Evolutionary conservation across 2,329 filamentous ascomycete genomes (phyloP).

Genomic region (Penicillium glabrum): DNA sequence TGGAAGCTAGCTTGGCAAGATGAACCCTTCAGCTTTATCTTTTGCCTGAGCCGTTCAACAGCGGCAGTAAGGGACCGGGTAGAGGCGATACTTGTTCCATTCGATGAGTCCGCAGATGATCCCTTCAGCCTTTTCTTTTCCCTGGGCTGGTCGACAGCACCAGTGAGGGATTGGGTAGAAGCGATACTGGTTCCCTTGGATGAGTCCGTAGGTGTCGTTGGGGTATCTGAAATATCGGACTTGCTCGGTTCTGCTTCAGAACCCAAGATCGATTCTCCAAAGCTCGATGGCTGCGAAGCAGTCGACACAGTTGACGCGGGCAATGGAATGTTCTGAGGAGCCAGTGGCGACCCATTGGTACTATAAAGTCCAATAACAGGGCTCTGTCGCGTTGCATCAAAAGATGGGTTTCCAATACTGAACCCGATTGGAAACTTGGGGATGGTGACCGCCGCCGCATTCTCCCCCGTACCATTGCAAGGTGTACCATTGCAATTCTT

Average conservation of each 20-base stretch:
- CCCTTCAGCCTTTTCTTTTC: too few relatives aligned
- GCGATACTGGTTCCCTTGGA: conserved; percentile 3
- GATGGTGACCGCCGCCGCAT: not conserved
- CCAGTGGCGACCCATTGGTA: conserved; percentile 2
- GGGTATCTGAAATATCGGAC: not conserved
- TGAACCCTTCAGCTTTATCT: not conserved
- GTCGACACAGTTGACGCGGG: not conserved
- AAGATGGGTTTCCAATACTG: conserved; percentile 17
- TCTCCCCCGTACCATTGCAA: not conserved
- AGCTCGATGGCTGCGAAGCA: not conserved
- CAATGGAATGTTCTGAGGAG: not conserved
- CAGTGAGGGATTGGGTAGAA: conserved; percentile 10
- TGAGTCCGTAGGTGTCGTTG: not conserved
- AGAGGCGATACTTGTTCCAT: conserved; percentile 7
- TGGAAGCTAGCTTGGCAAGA: not conserved
- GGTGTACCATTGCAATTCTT: conserved; percentile 7
- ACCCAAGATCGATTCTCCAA: not conserved
- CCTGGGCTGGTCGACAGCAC: conserved; percentile 8
- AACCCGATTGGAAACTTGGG: not conserved
- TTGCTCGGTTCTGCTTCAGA: not conserved
- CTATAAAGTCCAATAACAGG: conserved; percentile 26
- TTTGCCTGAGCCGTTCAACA: conserved; percentile 13
- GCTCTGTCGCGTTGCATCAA: conserved; percentile 13
- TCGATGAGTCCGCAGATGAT: not conserved
- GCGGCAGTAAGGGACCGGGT: conserved; percentile 13